Conservation (phyloP, 257 asterid species). For the Paulownia fortunei region DNA sequence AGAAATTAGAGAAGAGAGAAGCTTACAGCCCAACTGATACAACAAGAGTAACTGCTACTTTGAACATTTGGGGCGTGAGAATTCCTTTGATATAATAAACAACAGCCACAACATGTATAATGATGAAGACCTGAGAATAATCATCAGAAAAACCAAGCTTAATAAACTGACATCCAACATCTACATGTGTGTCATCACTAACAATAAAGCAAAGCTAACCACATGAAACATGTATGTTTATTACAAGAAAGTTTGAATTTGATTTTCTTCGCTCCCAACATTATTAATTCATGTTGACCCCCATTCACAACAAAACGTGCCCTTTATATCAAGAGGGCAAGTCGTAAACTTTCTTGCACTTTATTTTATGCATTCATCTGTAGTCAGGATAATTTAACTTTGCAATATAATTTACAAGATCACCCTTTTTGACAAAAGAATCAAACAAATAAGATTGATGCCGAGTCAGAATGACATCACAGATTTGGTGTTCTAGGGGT, state of each 20-base stretch:
- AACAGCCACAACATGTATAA: slow-evolving; percentile 92
- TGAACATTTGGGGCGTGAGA: slow-evolving; percentile 93
- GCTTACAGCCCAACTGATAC: slow-evolving; percentile 90
- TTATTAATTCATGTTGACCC: background rate
- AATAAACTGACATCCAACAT: slow-evolving; percentile 26
- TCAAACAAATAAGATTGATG: background rate
- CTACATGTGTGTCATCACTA: background rate
- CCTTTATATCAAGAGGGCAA: background rate
- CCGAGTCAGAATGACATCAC: background rate
- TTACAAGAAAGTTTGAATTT: slow-evolving; percentile 5
- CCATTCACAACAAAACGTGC: slow-evolving; percentile 14
- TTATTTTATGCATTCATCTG: background rate
- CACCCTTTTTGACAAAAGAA: background rate
- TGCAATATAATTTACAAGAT: background rate
- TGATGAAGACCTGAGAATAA: slow-evolving; percentile 79
- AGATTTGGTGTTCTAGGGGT: background rate
- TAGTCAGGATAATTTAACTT: background rate
- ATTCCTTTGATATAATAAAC: slow-evolving; percentile 89
- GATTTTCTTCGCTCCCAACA: background rate
- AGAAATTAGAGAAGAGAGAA: slow-evolving; percentile 28
- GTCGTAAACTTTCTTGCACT: background rate
- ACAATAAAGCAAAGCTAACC: slow-evolving; percentile 5
- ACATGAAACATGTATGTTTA: slow-evolving; percentile 18
- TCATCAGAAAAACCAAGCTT: slow-evolving; percentile 26
- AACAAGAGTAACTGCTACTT: slow-evolving; percentile 93